Evolutionary conservation across 2,329 filamentous ascomycete species (phyloP), one percentile per base, ranked within the genome.

Genomic region (Tolypocladium guangdongense): DNA sequence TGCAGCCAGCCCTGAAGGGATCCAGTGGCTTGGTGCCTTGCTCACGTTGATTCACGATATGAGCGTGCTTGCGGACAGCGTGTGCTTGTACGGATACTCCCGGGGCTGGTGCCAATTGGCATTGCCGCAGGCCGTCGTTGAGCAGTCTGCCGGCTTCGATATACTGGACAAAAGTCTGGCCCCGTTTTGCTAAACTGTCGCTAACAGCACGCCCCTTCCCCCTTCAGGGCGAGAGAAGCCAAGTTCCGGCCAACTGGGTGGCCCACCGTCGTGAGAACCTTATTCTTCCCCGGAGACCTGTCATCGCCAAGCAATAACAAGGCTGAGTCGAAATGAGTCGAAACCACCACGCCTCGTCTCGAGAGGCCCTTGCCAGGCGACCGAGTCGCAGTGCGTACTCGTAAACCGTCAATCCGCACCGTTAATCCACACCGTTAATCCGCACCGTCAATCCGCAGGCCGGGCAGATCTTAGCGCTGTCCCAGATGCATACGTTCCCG

Each of bases 221-320:
- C 30, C 38, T n/a, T 20, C 47, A 50, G 22, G 20, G 27, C 32
- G 14, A 11, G 12, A 39, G 27, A 30, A n/a, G 36, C 24, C 48
- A 50, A 38, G 52, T 11, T 45, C n/a, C 48, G 39, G 48, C 39
- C 50, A 18, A 33, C 24, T 30, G 46, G 51, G 46, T 53, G 37
- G 46, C 46, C 45, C 35, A 12, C n/a, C 20, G 33, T 43, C 58
- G 62, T 63, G 62, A 63, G 62, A 63, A 63, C 62, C 62, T 63
- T 63, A 63, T 58, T 62, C 59, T 49, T 47, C 55, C 56, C 56
- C 60, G 37, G 36, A 33, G 37, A 30, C 30, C 12, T 33, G 35
- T 39, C 45, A 47, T 45, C 32, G 20, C n/a, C 38, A n/a, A n/a
- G n/a, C n/a, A n/a, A n/a, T n/a, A n/a, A n/a, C n/a, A n/a, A n/a